Base-by-base conservation (phyloP, 768 basidiomycete species). In the Crucibulum laeve region DNA sequence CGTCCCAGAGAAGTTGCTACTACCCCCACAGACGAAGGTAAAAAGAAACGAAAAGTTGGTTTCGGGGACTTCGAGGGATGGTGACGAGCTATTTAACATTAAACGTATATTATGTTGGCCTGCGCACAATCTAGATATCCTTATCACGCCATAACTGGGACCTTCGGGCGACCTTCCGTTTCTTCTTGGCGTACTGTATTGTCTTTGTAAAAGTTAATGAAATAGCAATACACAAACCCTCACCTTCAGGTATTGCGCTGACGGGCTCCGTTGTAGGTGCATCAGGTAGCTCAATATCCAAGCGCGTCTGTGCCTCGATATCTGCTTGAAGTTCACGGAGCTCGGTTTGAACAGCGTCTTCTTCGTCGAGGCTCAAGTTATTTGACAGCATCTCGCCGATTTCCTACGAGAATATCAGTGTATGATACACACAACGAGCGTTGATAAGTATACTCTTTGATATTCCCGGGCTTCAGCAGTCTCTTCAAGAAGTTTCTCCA, bases 401-500 rank as follows among this genome's bases (percentile, higher is more conserved):
- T 78, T 99, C 96, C 96, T 99, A 53, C 15, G 45, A 41, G n/a
- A 40, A 42, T 19, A 40, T 45, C 42, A 43, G 36, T 43, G 21
- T 21, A 18, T 14, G n/a, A 15, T 23, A 11, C 22, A 11, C 37
- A 28, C 10, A 6, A 32, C 4, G n/a, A 38, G 19, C 40, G n/a
- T n/a, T 15, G 25, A 14, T 19, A 46, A 19, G n/a, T 51, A 37
- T 48, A 92, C 95, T 58, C 74, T 70, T 58, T 99, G 92, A 61
- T 97, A 97, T 48, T 84, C 92, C 51, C 87, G 77, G 10, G 92
- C 96, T 57, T 98, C 95, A 3, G 80, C 79, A 0, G 94, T 96
- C 64, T 96, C 91, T 51, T 87, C 91, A 70, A 99, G 74, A 40
- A 98, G 68, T 58, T 80, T 88, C 74, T 98, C 95, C n/a, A 97